Base-by-base conservation (phyloP, 495 filamentous ascomycete species). In the Bacidia gigantensis region DNA sequence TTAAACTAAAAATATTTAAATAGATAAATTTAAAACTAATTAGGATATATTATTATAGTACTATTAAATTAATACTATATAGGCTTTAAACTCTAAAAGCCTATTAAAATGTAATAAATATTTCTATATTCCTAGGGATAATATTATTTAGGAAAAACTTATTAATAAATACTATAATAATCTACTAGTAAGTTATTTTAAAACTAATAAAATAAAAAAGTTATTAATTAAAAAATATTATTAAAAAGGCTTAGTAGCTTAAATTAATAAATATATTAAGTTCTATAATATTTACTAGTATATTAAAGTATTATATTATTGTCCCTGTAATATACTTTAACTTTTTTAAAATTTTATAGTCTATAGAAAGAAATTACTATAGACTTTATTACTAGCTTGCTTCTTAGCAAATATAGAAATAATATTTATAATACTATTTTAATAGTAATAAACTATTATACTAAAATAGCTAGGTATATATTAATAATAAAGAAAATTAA, bases 401-500 rank as follows among this genome's bases (percentile, higher is more conserved):
- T 10, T 39, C 10, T 39, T 10, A 10, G 11, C n/a, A 39, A 10
- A 10, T 39, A 39, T 10, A 10, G 10, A 39, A 39, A n/a, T 39
- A 39, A 39, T 39, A 39, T n/a, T n/a, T n/a, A n/a, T n/a, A n/a
- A n/a, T n/a, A 39, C 11, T 39, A 10, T 39, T 39, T 39, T 39
- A n/a, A n/a, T n/a, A n/a, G n/a, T n/a, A n/a, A n/a, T n/a, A n/a
- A n/a, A n/a, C n/a, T n/a, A n/a, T n/a, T 48, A 48, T 48, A 48
- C 7, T 48, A 48, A 48, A 25, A 48, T 35, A 48, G 26, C 26
- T n/a, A 25, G 25, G 11, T 9, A 22, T 23, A 24, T 11, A 5
- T 10, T 22, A 25, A n/a, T 48, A 23, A 48, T 25, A n/a, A 48
- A 48, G 26, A 48, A 48, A 22, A 48, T 44, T 44, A 17, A 44